These are phyloP conservation scores for Trichoderma aggressivum DNA, from an alignment of 2,329 filamentous ascomycete species.

Conservation along the genomic window DNA sequence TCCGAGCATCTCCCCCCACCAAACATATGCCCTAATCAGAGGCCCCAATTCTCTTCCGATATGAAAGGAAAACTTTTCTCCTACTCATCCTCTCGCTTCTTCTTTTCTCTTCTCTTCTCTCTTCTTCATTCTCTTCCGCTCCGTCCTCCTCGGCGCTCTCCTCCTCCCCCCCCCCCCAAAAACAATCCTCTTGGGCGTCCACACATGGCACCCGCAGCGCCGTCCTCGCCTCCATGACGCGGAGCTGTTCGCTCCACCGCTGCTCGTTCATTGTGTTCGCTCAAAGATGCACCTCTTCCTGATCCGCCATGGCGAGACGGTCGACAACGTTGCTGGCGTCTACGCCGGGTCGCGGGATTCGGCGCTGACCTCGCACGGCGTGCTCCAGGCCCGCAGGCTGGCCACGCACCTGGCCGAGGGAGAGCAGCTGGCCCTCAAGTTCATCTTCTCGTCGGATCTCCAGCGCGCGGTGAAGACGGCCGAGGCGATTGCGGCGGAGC, in stretches of 20 bases:
- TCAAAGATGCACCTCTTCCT: slow-evolving; percentile 57
- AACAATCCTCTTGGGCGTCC: not conserved
- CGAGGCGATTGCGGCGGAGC: slow-evolving; percentile 58
- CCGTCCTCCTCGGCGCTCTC: not conserved
- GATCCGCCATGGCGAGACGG: slow-evolving; percentile 84
- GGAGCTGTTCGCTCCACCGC: slow-evolving; percentile 16
- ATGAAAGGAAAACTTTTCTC: slow-evolving; percentile 12
- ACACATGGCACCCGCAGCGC: slow-evolving; percentile 16
- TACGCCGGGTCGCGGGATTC: slow-evolving; percentile 82
- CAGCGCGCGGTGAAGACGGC: slow-evolving; percentile 72
- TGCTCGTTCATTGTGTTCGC: slow-evolving; percentile 8
- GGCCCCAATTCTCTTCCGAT: not conserved
- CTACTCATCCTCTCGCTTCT: not conserved
- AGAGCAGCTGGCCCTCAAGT: slow-evolving; percentile 42
- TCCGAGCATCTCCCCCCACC: not conserved
- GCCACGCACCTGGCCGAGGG: slow-evolving; percentile 55
- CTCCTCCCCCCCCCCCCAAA: too few relatives aligned
- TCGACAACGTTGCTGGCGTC: slow-evolving; percentile 78
- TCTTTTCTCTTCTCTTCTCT: not conserved
- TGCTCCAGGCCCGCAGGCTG: slow-evolving; percentile 71
- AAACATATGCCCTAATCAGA: slow-evolving; percentile 10
- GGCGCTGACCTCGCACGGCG: slow-evolving; percentile 74
- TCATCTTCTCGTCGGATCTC: slow-evolving; percentile 75
- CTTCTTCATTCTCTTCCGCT: not conserved
- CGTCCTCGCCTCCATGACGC: slow-evolving; percentile 20